Conservation (phyloP, 371 early-diverging fungal species). For the Lichtheimia hyalospora region DNA sequence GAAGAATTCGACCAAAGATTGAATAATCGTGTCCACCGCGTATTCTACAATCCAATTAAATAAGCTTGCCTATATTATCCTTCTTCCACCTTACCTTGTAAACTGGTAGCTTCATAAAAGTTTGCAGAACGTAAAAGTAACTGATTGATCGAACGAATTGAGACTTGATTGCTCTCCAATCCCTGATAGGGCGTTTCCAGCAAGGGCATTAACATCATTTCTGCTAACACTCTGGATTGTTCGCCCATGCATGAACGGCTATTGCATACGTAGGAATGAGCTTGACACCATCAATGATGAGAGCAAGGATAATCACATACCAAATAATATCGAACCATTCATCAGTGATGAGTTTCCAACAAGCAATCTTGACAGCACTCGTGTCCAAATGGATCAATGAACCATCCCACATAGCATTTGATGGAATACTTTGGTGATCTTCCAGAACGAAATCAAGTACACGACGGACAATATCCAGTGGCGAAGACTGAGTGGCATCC, state of each 20-base stretch:
- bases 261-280: constrained; percentile 1
- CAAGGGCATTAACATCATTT: constrained; percentile 21
- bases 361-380: constrained; percentile 40
- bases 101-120: constrained; percentile 56
- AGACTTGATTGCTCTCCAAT: too few species aligned
- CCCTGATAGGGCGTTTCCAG: not conserved
- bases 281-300: not conserved
- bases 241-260: constrained; percentile 27
- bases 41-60: constrained; percentile 3
- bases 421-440: not conserved
- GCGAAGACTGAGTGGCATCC: constrained; percentile 1
- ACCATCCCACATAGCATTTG: constrained; percentile 43
- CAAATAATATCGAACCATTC: constrained; percentile 58
- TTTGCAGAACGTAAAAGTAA: constrained; percentile 51
- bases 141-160: constrained; percentile 18
- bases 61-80: too few species aligned
- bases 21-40: not conserved
- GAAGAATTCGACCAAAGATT: constrained; percentile 2
- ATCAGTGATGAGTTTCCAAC: constrained; percentile 54
- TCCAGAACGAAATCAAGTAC: constrained; percentile 26
- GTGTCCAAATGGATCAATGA: constrained; percentile 24
- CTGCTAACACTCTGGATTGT: constrained; percentile 14
- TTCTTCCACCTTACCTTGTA: constrained; percentile 32
- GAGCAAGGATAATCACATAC: constrained; percentile 17
- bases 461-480: constrained; percentile 14